Conservation (phyloP, 257 asterid species). For the Nicotiana tabacum region DNA sequence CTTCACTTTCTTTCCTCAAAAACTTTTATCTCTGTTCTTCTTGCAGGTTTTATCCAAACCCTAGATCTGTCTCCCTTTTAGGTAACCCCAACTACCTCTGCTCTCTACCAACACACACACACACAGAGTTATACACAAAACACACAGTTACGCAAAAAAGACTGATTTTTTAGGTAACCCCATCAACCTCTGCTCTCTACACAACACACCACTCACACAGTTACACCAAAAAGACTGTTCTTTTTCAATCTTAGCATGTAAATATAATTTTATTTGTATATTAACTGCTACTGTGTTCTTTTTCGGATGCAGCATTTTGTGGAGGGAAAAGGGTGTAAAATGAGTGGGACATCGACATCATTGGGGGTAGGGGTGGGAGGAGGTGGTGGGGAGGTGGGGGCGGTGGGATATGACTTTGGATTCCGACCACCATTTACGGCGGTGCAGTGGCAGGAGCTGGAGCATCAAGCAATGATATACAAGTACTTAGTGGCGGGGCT, state of each 20-base stretch:
- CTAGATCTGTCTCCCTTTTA: constrained; percentile 71
- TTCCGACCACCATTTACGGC: constrained; percentile 81
- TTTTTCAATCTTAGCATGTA: not conserved
- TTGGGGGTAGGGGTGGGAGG: constrained; percentile 32
- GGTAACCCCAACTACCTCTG: constrained; percentile 9
- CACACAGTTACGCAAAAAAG: not conserved
- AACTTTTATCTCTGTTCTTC: constrained; percentile 21
- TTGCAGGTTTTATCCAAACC: constrained; percentile 64
- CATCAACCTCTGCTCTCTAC: no score
- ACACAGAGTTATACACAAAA: not conserved
- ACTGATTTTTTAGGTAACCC: not conserved
- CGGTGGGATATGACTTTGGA: constrained; percentile 42
- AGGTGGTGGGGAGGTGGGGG: constrained; percentile 27
- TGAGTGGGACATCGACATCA: constrained; percentile 59
- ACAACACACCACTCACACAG: no score
- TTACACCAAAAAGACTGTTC: no score
- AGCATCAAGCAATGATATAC: constrained; percentile 95
- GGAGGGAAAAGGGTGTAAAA: constrained; percentile 26
- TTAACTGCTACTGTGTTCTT: constrained; percentile 15
- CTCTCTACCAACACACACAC: not conserved
- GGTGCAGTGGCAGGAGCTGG: constrained; percentile 97
- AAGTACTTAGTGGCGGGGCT: constrained; percentile 84
- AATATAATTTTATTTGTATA: not conserved
- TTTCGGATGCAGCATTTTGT: constrained; percentile 41
- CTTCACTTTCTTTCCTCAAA: constrained; percentile 9